Base-by-base conservation (phyloP, 1,139 yeast species). In the Yamadazyma sp. region DNA sequence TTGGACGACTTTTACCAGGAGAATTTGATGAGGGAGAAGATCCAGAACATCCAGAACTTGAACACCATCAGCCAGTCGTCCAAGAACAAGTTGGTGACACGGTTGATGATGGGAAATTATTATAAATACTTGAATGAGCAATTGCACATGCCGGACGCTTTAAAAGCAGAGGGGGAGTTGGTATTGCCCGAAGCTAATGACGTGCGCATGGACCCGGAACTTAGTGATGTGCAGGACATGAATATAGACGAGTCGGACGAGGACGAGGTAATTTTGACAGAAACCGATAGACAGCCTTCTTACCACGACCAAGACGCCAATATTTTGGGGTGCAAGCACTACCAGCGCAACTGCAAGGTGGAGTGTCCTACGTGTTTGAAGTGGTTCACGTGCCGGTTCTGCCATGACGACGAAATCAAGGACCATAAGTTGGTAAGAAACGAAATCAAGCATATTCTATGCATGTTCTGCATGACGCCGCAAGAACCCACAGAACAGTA, bases 341-440 rank as follows among this genome's bases (percentile, higher is more conserved):
- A 90, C 61, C 86, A 80, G 54, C 69, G 95, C 21, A 84, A 83
- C 45, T 88, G 96, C 61, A 88, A 89, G 56, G 61, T 86, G 38
- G 94, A 87, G 54, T 89, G 97, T 56, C 74, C 86, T 7, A 70
- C 73, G 1, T 89, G 97, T 56, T 61, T 64, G 31, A 70, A 73
- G 51, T 90, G 95, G 94, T 82, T 70, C 50, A 65, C 88, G 1
- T 89, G 97, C 59, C 75, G 96, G 12, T 78, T 86, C 50, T 89
- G 97, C 55, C 97, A 89, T 59, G 96, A 89, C 60, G 77, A 69
- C 14, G 72, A 56, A 18, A 64, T 70, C 20, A 54, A 64, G 4
- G 62, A 58, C 22, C 97, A 89, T 58, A 74, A 73, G 45, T 66
- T 89, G 48, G 67, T 73, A n/a, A 68, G 96, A 33, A 69, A 73